phyloP scores from a whole-genome alignment of 495 filamentous ascomycete genomes.

The Penicillium nucicola region DNA sequence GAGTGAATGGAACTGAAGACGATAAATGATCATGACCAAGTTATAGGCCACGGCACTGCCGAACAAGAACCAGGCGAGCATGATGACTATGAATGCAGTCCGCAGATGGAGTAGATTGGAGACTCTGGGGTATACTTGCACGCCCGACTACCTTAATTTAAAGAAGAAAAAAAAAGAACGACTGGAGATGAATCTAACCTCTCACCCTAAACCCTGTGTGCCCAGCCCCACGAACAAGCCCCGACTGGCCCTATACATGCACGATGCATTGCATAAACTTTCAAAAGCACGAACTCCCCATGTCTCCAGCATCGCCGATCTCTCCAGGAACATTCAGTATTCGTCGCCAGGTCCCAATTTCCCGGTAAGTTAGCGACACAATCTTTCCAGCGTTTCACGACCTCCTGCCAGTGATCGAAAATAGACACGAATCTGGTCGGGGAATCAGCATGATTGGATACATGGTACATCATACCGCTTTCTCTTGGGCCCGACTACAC shows the following conservation, averaged over 20 bases:
- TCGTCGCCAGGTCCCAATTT: not conserved
- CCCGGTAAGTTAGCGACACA: not conserved
- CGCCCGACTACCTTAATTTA: not conserved
- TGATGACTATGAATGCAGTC: conserved; percentile 1
- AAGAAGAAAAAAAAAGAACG: not conserved
- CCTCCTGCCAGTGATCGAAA: not conserved
- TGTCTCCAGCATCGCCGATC: too few relatives aligned
- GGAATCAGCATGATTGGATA: not conserved
- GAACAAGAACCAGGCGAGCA: conserved; percentile 22
- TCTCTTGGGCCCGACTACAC: not conserved
- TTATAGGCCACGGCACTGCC: conserved; percentile 23
- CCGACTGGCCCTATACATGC: not conserved
- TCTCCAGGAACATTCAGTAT: not conserved
- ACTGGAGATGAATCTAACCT: not conserved
- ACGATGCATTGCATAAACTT: conserved; percentile 1
- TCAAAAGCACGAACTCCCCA: not conserved
- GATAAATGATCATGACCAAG: conserved; percentile 26
- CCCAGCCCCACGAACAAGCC: not conserved
- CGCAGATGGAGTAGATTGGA: not conserved
- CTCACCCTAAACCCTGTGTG: not conserved
- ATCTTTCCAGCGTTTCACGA: not conserved
- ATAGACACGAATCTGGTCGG: not conserved
- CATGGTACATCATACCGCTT: not conserved
- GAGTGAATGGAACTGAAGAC: conserved; percentile 37
- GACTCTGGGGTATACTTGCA: too few relatives aligned